Evolutionary conservation across 768 basidiomycete genomes (phyloP), one percentile per base, ranked within the genome.

Genomic region (Omphalotus guepiniiformis): DNA sequence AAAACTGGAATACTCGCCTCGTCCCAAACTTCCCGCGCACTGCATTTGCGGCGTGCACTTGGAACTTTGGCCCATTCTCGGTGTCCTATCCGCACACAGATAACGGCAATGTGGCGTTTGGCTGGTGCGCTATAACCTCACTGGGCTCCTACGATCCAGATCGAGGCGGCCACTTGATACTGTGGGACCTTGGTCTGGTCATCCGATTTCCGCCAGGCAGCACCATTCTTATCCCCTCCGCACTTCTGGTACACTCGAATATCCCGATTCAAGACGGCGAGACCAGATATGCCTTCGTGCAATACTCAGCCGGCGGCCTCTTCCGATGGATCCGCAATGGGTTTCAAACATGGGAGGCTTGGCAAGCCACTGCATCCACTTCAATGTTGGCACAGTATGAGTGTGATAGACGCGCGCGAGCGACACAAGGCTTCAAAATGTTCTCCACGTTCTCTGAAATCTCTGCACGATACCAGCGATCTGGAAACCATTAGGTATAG

Each of bases 71-170:
- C 16, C 41, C 41, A 15, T 11, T 27, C 26, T n/a, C 27, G 16
- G 27, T 1, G 35, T 46, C 0, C 0, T 1, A 6, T 0, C 43
- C 48, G 0, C 61, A 64, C n/a, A 46, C 44, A 0, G 62, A 65
- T 22, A 18, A 9, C 26, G 28, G 7, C 0, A 65, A 65, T 18
- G 19, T 56, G 1, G 43, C 55, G 0, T 45, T 6, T 7, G 61
- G 62, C 0, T 30, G 51, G 23, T 65, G 59, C 29, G 41, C 54
- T 2, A 58, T 65, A 7, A 55, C 49, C 9, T 42, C 59, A 0
- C 16, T 49, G 1, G 60, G 64, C 1, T 2, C 44, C 22, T 60
- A 43, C 41, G 44, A 62, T 34, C 37, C 32, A 4, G 22, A 4
- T 1, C 40, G 21, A n/a, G 49, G 56, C 13, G 58, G 58, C 15